These are phyloP conservation scores for Phytophthora chlamydospora DNA, from an alignment of 352 stramenopile genomes.

Conservation along the genomic window DNA sequence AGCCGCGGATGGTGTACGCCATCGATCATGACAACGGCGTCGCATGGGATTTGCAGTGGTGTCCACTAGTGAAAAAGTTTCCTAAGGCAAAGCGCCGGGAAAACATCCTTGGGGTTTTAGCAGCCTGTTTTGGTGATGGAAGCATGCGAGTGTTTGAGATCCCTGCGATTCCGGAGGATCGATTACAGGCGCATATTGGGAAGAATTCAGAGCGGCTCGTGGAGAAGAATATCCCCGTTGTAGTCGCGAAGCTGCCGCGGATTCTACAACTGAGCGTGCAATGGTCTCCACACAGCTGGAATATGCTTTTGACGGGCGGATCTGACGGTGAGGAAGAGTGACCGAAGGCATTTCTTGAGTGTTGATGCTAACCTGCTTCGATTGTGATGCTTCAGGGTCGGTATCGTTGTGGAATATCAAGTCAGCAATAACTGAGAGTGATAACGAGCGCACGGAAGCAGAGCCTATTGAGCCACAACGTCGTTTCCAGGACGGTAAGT, in stretches of 20 bases:
- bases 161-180: constrained; percentile 44
- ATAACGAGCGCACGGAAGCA: constrained; percentile 4
- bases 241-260: constrained; percentile 42
- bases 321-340: constrained; percentile 60
- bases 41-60: constrained; percentile 86
- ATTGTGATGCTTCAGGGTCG: constrained; percentile 46
- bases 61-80: constrained; percentile 56
- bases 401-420: constrained; percentile 84
- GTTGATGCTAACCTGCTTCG: background rate
- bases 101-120: constrained; percentile 64
- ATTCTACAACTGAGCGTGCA: constrained; percentile 74
- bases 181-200: constrained; percentile 30
- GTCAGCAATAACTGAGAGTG: constrained; percentile 16
- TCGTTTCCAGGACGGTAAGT: constrained; percentile 80
- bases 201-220: constrained; percentile 35
- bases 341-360: background rate
- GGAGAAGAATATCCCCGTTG: constrained; percentile 54
- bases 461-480: constrained; percentile 68
- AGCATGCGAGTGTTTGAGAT: constrained; percentile 76
- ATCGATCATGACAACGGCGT: constrained; percentile 82
- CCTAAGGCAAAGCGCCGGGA: constrained; percentile 19
- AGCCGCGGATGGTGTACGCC: constrained; percentile 68
- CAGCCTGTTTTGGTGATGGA: constrained; percentile 78
- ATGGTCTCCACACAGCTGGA: constrained; percentile 76
- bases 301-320: constrained; percentile 78